Conservation (phyloP, 352 stramenopile genomes). For the Phytopythium helicoides region DNA sequence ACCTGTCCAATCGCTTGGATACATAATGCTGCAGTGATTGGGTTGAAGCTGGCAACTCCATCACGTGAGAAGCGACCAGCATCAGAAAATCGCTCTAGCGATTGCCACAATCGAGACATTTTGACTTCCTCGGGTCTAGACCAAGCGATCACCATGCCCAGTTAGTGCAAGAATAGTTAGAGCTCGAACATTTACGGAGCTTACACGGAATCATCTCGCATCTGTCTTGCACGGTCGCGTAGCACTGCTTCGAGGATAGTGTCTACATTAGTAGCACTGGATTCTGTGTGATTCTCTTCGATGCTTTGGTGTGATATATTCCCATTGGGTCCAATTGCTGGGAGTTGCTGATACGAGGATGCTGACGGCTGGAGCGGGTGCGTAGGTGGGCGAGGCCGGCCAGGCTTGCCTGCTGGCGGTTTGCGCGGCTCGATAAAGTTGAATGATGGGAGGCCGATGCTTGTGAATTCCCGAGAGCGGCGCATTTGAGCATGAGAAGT, state of each 20-base stretch:
- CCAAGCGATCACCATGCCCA: too few species aligned
- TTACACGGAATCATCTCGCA: constrained; percentile 20
- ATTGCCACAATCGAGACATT: constrained; percentile 50
- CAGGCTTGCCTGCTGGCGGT: constrained; percentile 4
- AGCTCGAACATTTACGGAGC: neutral
- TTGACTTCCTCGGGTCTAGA: constrained; percentile 35
- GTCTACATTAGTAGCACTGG: constrained; percentile 1
- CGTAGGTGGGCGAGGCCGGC: neutral
- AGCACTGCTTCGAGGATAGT: constrained; percentile 18
- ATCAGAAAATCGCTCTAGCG: constrained; percentile 59
- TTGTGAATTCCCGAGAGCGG: constrained; percentile 19
- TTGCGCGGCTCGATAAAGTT: constrained; percentile 55
- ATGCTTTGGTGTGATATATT: neutral
- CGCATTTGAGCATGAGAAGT: neutral
- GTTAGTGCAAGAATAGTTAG: neutral
- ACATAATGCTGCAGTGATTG: constrained; percentile 56
- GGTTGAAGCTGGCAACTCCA: constrained; percentile 31
- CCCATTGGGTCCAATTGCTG: neutral
- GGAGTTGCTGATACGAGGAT: neutral
- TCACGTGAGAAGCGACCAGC: constrained; percentile 36
- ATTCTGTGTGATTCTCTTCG: neutral
- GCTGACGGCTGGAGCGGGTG: neutral
- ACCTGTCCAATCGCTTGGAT: constrained; percentile 26
- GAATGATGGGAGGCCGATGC: constrained; percentile 48
- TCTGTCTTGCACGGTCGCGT: constrained; percentile 9